These are phyloP conservation scores for Chlorella sp. DNA, from an alignment of 139 green algal genomes.

Conservation along the genomic window DNA sequence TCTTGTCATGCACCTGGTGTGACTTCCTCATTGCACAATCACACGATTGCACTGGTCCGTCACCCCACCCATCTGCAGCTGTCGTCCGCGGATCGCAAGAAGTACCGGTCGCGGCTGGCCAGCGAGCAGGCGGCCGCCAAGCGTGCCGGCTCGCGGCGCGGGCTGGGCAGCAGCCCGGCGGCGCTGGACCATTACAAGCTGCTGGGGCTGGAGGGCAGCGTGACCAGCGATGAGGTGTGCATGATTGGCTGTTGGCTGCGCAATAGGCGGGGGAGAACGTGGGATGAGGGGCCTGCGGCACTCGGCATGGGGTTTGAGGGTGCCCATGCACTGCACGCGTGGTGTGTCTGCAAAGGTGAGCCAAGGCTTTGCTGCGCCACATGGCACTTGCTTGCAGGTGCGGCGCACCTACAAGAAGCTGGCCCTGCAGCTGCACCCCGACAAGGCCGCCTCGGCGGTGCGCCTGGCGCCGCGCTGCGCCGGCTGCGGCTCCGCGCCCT, in stretches of 20 bases:
- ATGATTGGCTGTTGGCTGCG: too few species aligned
- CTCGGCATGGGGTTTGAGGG: too few species aligned
- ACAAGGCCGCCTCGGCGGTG: conserved; percentile 50
- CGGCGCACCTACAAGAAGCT: conserved; percentile 85
- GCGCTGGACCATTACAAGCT: conserved; percentile 39
- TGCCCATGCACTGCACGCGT: too few species aligned
- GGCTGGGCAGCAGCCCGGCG: background rate
- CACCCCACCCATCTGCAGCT: too few species aligned
- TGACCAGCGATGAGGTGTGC: conserved; percentile 3
- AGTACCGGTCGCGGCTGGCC: conserved; percentile 30
- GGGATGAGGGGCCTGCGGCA: too few species aligned
- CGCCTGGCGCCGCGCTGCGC: background rate
- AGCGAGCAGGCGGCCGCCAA: background rate
- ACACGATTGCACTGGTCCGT: too few species aligned
- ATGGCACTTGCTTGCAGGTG: conserved; percentile 61
- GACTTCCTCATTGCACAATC: too few species aligned
- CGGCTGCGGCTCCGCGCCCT: conserved; percentile 5
- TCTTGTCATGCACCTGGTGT: background rate
- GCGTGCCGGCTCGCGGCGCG: background rate
- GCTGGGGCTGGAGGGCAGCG: conserved; percentile 39
- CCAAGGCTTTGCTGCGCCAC: too few species aligned
- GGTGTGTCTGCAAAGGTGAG: too few species aligned
- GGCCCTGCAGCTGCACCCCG: conserved; percentile 88
- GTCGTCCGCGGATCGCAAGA: background rate
- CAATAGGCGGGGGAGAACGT: too few species aligned